Conservation (phyloP, 1,139 yeast genomes). For the Blastobotrys serpentis region DNA sequence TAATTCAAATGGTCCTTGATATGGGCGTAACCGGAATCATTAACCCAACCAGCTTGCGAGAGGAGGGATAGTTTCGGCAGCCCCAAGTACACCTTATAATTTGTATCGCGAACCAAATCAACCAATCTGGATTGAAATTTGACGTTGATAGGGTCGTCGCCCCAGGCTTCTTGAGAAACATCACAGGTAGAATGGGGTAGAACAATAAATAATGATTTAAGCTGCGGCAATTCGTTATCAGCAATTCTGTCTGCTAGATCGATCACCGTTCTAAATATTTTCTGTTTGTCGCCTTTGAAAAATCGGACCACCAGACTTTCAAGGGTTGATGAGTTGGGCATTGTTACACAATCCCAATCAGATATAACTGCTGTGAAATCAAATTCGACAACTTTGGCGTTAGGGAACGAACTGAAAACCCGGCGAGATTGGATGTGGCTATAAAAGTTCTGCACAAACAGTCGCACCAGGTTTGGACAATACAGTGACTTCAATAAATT, state of each 20-base stretch:
- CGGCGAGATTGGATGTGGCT: slow-evolving; percentile 4
- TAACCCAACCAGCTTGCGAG: neutral
- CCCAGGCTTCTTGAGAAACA: neutral
- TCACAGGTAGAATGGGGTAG: slow-evolving; percentile 7
- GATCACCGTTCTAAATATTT: slow-evolving; percentile 6
- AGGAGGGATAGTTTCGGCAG: neutral
- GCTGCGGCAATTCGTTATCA: neutral
- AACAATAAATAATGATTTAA: slow-evolving; percentile 8
- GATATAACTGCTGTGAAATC: slow-evolving; percentile 4
- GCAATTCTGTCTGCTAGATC: slow-evolving; percentile 8
- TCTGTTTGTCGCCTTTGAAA: slow-evolving; percentile 2
- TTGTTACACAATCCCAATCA: neutral
- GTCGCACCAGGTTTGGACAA: slow-evolving; percentile 3
- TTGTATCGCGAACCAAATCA: neutral
- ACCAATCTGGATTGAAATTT: slow-evolving; percentile 4
- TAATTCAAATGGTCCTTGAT: slow-evolving; percentile 7
- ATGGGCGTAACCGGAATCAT: slow-evolving; percentile 1
- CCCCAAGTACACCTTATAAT: neutral
- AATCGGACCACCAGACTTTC: slow-evolving; percentile 1
- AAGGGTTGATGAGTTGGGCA: neutral
- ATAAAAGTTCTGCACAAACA: slow-evolving; percentile 6
- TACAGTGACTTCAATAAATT: neutral
- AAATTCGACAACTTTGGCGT: slow-evolving; percentile 7
- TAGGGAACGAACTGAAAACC: neutral
- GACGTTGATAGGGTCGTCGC: slow-evolving; percentile 3